A percentile compares a stretch with the other conserved stretches of the same genome.
phyloP scores from a whole-genome alignment of 352 stramenopile species.

The Detonula confervacea region DNA sequence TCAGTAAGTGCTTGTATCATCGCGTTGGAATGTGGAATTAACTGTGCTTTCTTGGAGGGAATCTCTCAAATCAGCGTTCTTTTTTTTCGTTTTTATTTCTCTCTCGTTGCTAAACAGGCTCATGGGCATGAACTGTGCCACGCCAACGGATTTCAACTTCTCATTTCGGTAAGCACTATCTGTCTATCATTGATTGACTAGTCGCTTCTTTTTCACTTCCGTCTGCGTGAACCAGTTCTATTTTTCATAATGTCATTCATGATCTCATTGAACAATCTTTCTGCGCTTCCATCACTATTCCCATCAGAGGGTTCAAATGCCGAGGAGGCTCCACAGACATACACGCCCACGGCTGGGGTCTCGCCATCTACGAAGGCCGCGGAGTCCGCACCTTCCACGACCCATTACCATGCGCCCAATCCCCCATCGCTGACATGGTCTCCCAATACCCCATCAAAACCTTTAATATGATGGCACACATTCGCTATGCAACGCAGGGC shows the following conservation, averaged over 20 bases:
- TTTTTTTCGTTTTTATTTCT: slow-evolving; percentile 2
- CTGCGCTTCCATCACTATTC: slow-evolving; percentile 14
- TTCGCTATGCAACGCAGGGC: slow-evolving; percentile 78
- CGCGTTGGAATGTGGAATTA: not conserved
- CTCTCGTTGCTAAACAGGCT: slow-evolving; percentile 38
- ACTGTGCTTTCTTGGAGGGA: not conserved
- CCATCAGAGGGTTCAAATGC: slow-evolving; percentile 60
- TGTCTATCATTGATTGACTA: not conserved
- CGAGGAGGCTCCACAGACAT: slow-evolving; percentile 69
- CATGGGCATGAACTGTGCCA: slow-evolving; percentile 80
- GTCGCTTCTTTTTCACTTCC: not conserved
- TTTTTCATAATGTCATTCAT: not conserved
- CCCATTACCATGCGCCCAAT: slow-evolving; percentile 49
- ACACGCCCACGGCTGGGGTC: slow-evolving; percentile 71
- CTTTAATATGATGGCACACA: slow-evolving; percentile 79
- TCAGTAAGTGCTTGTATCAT: slow-evolving; percentile 32
- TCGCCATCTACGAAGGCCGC: slow-evolving; percentile 69
- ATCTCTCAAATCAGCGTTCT: slow-evolving; percentile 1
- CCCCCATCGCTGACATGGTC: slow-evolving; percentile 67
- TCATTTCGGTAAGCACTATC: slow-evolving; percentile 33
- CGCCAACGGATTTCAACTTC: slow-evolving; percentile 63
- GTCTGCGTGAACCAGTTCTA: no score
- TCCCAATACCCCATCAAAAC: slow-evolving; percentile 68
- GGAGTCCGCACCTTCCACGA: slow-evolving; percentile 73
- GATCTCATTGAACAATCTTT: slow-evolving; percentile 2